phyloP scores from a whole-genome alignment of 2,329 filamentous ascomycete species.

The Pseudogymnoascus sp. region DNA sequence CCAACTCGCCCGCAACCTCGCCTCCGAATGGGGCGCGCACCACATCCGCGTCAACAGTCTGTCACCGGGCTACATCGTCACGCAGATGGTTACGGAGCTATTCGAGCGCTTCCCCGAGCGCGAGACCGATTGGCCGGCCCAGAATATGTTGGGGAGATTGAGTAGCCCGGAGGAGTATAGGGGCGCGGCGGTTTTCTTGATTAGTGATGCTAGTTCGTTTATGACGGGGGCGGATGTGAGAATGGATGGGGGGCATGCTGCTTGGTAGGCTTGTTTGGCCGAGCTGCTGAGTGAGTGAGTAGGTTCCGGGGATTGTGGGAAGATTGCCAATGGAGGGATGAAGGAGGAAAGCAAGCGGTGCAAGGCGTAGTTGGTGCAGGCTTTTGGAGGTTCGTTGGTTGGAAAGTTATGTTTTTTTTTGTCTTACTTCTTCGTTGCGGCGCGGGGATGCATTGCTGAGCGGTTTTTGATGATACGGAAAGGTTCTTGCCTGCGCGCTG shows the following conservation, averaged over 20 bases:
- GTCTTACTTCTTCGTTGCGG: not conserved
- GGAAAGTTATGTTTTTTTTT: not conserved
- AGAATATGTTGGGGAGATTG: constrained; percentile 52
- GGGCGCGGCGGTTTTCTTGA: constrained; percentile 37
- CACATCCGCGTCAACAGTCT: constrained; percentile 57
- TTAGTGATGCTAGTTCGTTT: constrained; percentile 42
- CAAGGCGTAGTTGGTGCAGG: not conserved
- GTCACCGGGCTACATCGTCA: constrained; percentile 50
- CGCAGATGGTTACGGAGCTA: constrained; percentile 52
- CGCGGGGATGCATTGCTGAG: not conserved
- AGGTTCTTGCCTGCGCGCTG: not conserved
- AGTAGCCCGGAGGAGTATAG: constrained; percentile 39
- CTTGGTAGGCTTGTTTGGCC: constrained; percentile 35
- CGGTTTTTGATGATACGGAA: not conserved
- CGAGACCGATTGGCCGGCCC: constrained; percentile 44
- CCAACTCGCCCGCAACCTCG: constrained; percentile 49
- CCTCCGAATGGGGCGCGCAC: constrained; percentile 50
- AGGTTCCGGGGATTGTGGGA: not conserved
- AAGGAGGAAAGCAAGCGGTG: not conserved
- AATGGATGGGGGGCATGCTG: constrained; percentile 45
- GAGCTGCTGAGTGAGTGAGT: not conserved
- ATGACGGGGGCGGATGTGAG: constrained; percentile 46
- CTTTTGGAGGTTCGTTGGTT: not conserved
- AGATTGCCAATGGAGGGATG: not conserved
- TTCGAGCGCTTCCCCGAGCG: constrained; percentile 36